Percentiles rank a stretch among this genome's conserved stretches.
Conservation (phyloP, 2,329 filamentous ascomycete genomes). For the Fusarium circinatum region DNA sequence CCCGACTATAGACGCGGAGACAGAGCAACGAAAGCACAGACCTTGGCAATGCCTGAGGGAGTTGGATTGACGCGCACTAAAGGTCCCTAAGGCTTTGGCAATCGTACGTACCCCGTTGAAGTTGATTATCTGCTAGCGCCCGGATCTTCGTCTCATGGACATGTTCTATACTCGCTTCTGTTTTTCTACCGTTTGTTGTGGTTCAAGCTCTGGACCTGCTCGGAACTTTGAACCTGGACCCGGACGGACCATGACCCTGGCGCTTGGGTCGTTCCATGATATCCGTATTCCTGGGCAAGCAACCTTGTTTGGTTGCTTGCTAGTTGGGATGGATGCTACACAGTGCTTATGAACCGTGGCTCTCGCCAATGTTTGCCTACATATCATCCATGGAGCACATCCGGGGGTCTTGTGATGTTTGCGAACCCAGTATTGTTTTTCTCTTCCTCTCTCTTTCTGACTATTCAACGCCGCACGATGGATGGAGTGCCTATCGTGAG, state of each 20-base stretch:
- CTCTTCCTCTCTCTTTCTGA: neutral
- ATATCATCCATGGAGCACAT: slow-evolving; percentile 24
- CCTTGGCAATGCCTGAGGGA: slow-evolving; percentile 7
- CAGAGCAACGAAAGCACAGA: slow-evolving; percentile 26
- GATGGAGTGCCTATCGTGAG: neutral
- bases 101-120: neutral
- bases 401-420: slow-evolving; percentile 7
- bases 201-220: slow-evolving; percentile 1
- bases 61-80: slow-evolving; percentile 7
- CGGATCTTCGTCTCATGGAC: slow-evolving; percentile 1
- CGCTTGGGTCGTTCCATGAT: slow-evolving; percentile 18
- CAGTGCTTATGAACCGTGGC: slow-evolving; percentile 13
- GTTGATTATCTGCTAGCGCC: neutral
- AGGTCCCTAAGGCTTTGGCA: slow-evolving; percentile 3
- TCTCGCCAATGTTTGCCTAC: slow-evolving; percentile 5
- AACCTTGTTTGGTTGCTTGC: slow-evolving; percentile 8
- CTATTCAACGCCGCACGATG: neutral
- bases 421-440: neutral
- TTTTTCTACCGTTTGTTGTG: slow-evolving; percentile 5
- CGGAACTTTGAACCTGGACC: slow-evolving; percentile 1
- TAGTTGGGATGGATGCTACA: slow-evolving; percentile 23
- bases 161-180: neutral
- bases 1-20: slow-evolving; percentile 3
- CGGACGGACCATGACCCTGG: slow-evolving; percentile 24
- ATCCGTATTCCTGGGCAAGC: neutral